Evolutionary conservation across 1,139 yeast species (phyloP), one percentile per base, ranked within the genome.

Genomic region (Kurtzmaniella natalensis): DNA sequence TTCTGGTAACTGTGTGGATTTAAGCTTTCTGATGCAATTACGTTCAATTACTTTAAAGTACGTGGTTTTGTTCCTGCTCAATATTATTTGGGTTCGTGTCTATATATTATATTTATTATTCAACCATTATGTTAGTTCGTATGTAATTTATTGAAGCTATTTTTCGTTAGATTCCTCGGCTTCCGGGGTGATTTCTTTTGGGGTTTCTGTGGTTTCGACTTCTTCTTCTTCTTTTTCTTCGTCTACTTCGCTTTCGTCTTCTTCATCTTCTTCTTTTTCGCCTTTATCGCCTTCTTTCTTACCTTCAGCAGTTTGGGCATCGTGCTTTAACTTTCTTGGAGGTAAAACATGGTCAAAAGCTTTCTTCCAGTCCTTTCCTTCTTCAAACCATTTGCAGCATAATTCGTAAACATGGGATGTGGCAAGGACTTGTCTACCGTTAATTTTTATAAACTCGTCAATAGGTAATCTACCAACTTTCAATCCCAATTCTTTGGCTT

Each of bases 381-480:
- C 42, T 50, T 87, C 95, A 42, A 80, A 72, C 86, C 94, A 89
- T 53, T 80, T 77, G 37, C 92, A 70, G 60, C 88, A 67, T 42
- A 92, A 63, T 56, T 92, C 96, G 43, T 86, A 83, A 13, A 92
- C 98, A 53, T 92, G 98, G 27, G 94, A 84, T 0, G 97, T 88
- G 1, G 98, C 94, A 41, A 92, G 65, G 2, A 92, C 97, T 44
- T 79, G 78, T 45, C 97, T 72, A 2, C 97, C 96, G 40, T 85
- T 79, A 39, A 92, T 61, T 47, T 81, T 75, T 40, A 92, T 84
- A 50, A 72, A 87, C 57, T 88, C 85, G 38, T 81, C 95, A 40
- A 92, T 87, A 3, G 98, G 98, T 37, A 92, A 70, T 48, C 86
- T 72, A 16, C 81, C 92, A 4, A 94, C 86, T 30, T 66, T 58